These are phyloP conservation scores for Gyrodon lividus DNA, from an alignment of 768 basidiomycete genomes.

Conservation along the genomic window DNA sequence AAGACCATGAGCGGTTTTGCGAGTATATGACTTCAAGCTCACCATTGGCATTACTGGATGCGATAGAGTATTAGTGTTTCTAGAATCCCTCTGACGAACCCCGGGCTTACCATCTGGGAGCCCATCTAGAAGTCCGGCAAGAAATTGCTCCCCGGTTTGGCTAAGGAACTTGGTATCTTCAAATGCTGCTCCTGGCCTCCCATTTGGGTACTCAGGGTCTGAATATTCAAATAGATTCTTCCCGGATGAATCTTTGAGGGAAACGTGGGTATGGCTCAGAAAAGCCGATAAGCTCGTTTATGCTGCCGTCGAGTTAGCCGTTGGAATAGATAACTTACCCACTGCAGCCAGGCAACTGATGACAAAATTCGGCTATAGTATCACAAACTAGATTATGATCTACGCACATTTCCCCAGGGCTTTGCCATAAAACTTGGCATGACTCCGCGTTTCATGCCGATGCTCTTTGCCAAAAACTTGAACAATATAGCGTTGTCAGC, in stretches of 20 bases:
- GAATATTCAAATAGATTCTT: conserved; percentile 78
- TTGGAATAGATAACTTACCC: conserved; percentile 51
- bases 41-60: conserved; percentile 80
- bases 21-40: conserved; percentile 18
- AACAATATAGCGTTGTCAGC: conserved; percentile 91
- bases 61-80: background rate
- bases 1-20: background rate
- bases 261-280: conserved; percentile 86
- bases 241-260: conserved; percentile 66
- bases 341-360: conserved; percentile 89
- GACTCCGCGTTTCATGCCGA: conserved; percentile 86
- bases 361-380: conserved; percentile 1
- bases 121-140: conserved; percentile 91
- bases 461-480: conserved; percentile 89
- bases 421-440: conserved; percentile 99
- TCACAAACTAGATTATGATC: background rate
- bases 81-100: background rate
- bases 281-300: background rate
- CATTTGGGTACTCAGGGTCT: conserved; percentile 55
- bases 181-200: conserved; percentile 68
- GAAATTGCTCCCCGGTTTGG: conserved; percentile 82
- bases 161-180: conserved; percentile 86
- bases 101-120: conserved; percentile 72
- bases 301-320: conserved; percentile 9
- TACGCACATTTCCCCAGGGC: conserved; percentile 85